These are phyloP conservation scores for Chrysosphaeria jannelii DNA, from an alignment of 2,329 filamentous ascomycete species.

Conservation along the genomic window DNA sequence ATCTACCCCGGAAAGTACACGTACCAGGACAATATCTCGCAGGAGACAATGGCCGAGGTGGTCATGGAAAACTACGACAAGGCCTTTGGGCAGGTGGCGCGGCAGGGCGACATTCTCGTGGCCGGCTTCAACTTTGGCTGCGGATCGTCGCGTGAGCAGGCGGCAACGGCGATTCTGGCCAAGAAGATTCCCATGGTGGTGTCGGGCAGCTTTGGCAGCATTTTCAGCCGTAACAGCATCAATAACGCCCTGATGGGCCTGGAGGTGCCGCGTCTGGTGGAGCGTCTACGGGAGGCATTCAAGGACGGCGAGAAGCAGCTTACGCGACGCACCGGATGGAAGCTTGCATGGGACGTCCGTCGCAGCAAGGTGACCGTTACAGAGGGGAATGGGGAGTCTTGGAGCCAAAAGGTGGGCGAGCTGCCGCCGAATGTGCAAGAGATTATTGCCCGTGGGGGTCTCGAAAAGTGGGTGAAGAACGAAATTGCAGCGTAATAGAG, in stretches of 20 bases:
- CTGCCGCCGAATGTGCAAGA: constrained; percentile 41
- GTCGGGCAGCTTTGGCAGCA: constrained; percentile 55
- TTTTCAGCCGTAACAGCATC: constrained; percentile 53
- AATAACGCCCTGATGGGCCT: constrained; percentile 30
- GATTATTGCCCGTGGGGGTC: constrained; percentile 46
- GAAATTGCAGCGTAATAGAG: constrained; percentile 18
- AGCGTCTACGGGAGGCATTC: constrained; percentile 30
- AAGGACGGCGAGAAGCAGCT: constrained; percentile 14
- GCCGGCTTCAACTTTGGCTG: constrained; percentile 73
- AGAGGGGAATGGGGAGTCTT: constrained; percentile 36
- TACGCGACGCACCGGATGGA: constrained; percentile 53
- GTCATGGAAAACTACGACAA: constrained; percentile 89
- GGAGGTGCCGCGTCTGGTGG: constrained; percentile 35
- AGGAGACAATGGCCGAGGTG: constrained; percentile 57
- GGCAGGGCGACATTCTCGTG: constrained; percentile 52
- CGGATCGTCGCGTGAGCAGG: constrained; percentile 42
- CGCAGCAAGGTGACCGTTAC: constrained; percentile 38
- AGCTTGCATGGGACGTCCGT: constrained; percentile 48
- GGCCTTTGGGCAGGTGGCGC: constrained; percentile 30
- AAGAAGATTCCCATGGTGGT: constrained; percentile 57
- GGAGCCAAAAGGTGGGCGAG: constrained; percentile 43
- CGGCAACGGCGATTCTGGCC: constrained; percentile 61
- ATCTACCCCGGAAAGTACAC: constrained; percentile 59
- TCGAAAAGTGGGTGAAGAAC: constrained; percentile 59
- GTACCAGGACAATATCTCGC: constrained; percentile 58